Base-by-base conservation (phyloP, 2,329 filamentous ascomycete species). In the Bimuria novae-zelandiae region DNA sequence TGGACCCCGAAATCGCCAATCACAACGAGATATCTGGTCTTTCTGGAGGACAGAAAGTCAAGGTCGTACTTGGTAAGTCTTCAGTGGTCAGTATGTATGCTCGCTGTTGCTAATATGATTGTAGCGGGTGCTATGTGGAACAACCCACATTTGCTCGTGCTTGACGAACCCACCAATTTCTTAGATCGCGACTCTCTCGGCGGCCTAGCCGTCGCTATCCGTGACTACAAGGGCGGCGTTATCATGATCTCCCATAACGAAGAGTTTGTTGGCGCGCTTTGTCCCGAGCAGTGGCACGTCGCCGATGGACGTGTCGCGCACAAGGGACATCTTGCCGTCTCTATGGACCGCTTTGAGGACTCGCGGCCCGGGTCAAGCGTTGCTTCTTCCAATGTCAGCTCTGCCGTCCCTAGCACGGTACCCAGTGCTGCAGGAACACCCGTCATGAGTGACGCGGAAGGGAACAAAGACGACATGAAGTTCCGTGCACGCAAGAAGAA, bases 221-320 rank as follows among this genome's bases (percentile, higher is more conserved):
- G 92, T 64, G 94, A 97, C 72, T 99, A 95, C 85, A 95, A 92
- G 80, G 94, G 94, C 63, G 94, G 94, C 75, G 94, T 99, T 2
- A 92, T 99, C 60, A 96, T 99, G 87, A 99, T 99, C 76, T 97
- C 92, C 57, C 94, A 99, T 79, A 97, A 99, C 84, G 92, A 97
- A 72, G 94, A 99, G 76, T 99, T 99, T 69, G 92, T 99, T 46
- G 92, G 93, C 54, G 93, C 93, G 3, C 86, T 99, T 10, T 94
- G 94, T 77, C 90, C 89, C 3, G 95, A 99, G 80, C 92, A 97
- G 77, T 96, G 94, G 90, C 89, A 95, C 76, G 90, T 99, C 61
- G 87, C 85, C 50, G 90, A 93, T 66, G 94, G 94, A 1, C 87
- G 89, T 44, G 88, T 99, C 56, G 89, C 90, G 2, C 88, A 92